Conservation (phyloP, 2,329 filamentous ascomycete species). For the Coniochaeta sp. region DNA sequence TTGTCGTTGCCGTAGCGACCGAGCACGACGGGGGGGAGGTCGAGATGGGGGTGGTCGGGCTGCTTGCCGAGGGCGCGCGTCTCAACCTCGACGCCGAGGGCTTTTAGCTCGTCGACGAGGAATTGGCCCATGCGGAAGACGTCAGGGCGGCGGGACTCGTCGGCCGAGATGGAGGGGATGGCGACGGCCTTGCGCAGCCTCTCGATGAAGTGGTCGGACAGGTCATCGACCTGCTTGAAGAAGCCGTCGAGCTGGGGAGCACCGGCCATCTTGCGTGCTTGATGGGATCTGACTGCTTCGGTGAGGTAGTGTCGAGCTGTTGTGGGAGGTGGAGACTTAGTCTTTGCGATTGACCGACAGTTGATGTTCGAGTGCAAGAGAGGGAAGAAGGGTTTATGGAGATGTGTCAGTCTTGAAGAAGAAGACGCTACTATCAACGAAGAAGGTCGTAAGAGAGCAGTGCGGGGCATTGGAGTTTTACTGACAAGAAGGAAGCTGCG, state of each 20-base stretch:
- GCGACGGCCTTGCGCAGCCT: slow-evolving; percentile 87
- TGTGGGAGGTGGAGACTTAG: neutral
- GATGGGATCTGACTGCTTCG: slow-evolving; percentile 46
- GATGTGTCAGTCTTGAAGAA: slow-evolving; percentile 5
- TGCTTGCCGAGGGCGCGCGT: slow-evolving; percentile 84
- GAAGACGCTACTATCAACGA: slow-evolving; percentile 8
- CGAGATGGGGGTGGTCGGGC: slow-evolving; percentile 80
- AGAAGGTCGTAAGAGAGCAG: slow-evolving; percentile 23
- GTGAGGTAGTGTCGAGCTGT: slow-evolving; percentile 38
- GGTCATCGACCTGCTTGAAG: slow-evolving; percentile 84
- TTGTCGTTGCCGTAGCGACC: slow-evolving; percentile 88
- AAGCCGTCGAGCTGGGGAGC: slow-evolving; percentile 76
- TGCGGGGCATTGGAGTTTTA: slow-evolving; percentile 37
- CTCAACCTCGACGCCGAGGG: slow-evolving; percentile 80
- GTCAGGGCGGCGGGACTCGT: slow-evolving; percentile 81
- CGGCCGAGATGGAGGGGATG: slow-evolving; percentile 91
- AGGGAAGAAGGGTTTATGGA: slow-evolving; percentile 6
- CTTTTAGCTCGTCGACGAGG: slow-evolving; percentile 74
- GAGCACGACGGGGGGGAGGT: slow-evolving; percentile 87
- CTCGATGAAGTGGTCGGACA: slow-evolving; percentile 78
- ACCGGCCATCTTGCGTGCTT: slow-evolving; percentile 68
- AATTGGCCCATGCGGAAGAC: slow-evolving; percentile 96
- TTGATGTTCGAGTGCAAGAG: neutral
- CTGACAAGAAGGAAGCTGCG: neutral
- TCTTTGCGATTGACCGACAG: neutral